phyloP scores from a whole-genome alignment of 768 basidiomycete species.

The Lyophyllum atratum region DNA sequence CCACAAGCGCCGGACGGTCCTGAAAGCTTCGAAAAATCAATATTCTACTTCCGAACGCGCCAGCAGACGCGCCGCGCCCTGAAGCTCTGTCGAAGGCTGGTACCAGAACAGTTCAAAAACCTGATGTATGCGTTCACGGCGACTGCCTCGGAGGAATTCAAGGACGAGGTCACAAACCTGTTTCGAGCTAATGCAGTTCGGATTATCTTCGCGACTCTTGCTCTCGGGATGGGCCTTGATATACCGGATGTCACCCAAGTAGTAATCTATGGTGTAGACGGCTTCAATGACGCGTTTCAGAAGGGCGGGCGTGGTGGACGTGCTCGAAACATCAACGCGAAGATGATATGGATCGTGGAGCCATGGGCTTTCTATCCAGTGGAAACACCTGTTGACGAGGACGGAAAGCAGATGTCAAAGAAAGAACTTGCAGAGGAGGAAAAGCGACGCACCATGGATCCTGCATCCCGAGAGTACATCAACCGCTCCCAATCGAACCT shows the following conservation, averaged over 20 bases:
- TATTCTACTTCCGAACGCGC: conserved; percentile 2
- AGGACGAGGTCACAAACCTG: neutral
- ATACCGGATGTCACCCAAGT: conserved; percentile 9
- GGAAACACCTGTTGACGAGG: neutral
- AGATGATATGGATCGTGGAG: conserved; percentile 16
- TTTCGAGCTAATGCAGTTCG: neutral
- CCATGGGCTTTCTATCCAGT: conserved; percentile 9
- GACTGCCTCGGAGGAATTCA: conserved; percentile 11
- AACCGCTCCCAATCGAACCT: neutral
- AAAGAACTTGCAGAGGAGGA: conserved; percentile 6
- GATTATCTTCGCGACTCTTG: conserved; percentile 10
- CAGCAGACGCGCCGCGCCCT: neutral
- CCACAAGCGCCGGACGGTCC: neutral
- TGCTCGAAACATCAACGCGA: neutral
- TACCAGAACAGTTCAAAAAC: neutral
- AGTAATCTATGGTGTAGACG: conserved; percentile 8
- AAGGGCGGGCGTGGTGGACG: conserved; percentile 11
- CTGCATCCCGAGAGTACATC: neutral
- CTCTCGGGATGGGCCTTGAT: conserved; percentile 14
- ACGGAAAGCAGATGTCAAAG: neutral
- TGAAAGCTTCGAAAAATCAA: neutral
- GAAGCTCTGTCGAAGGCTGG: neutral
- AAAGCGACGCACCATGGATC: conserved; percentile 11
- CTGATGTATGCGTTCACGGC: conserved; percentile 8
- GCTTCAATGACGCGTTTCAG: conserved; percentile 5